Evolutionary conservation across 1,139 yeast species (phyloP).

Genomic region (Suhomyces ambrosiae): DNA sequence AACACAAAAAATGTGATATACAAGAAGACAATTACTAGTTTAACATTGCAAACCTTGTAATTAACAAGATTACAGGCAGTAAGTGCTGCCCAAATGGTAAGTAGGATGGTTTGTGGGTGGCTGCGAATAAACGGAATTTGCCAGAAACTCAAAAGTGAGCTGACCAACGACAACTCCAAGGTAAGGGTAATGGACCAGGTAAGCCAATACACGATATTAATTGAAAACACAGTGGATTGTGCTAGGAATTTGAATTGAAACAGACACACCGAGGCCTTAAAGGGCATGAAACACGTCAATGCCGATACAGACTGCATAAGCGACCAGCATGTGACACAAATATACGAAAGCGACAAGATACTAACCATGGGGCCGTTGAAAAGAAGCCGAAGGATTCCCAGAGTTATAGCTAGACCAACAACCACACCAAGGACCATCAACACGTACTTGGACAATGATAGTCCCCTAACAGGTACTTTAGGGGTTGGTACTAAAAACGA

Average conservation of each 20-base stretch:
- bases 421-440: no score
- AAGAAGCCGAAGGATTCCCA: conserved; percentile 7
- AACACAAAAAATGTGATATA: conserved; percentile 6
- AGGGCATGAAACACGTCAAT: conserved; percentile 24
- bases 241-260: conserved; percentile 25
- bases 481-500: no score
- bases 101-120: conserved; percentile 15
- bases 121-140: conserved; percentile 7
- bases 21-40: no score
- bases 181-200: conserved; percentile 32
- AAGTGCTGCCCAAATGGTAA: conserved; percentile 19
- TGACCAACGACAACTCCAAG: conserved; percentile 25
- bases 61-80: conserved; percentile 3
- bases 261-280: conserved; percentile 26
- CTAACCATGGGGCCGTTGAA: conserved; percentile 25
- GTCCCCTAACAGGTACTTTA: background rate
- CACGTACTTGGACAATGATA: background rate
- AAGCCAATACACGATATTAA: conserved; percentile 29
- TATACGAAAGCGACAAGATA: conserved; percentile 21
- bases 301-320: conserved; percentile 26
- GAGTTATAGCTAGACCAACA: background rate
- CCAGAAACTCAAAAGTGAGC: conserved; percentile 22
- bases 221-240: conserved; percentile 21
- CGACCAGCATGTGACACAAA: conserved; percentile 20
- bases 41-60: background rate